phyloP scores from a whole-genome alignment of 176 grass and related monocot species.

The Rhynchospora tenuis region DNA sequence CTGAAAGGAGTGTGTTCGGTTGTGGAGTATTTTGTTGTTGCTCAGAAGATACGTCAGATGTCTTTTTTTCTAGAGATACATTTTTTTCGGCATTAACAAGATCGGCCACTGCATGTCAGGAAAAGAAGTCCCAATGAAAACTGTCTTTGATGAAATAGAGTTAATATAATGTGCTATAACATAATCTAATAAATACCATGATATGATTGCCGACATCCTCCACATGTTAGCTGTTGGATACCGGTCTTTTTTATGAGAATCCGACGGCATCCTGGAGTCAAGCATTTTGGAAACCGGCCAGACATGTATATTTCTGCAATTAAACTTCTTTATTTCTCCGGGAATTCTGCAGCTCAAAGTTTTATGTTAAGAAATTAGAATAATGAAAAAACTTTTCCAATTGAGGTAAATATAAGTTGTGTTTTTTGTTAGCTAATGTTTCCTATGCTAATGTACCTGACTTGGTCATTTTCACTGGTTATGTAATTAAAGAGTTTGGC shows the following conservation, averaged over 20 bases:
- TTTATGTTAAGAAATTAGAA: background rate
- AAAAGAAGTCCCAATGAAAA: background rate
- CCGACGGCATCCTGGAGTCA: constrained; percentile 2
- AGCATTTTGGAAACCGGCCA: constrained; percentile 18
- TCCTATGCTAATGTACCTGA: background rate
- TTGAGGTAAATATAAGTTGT: background rate
- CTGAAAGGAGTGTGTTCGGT: background rate
- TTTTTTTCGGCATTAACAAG: constrained; percentile 2
- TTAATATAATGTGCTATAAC: background rate
- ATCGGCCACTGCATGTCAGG: constrained; percentile 12
- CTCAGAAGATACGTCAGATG: background rate
- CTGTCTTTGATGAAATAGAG: background rate
- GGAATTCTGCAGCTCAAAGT: background rate
- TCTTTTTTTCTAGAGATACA: background rate
- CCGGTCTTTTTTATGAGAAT: background rate
- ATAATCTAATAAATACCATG: background rate
- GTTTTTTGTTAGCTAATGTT: background rate
- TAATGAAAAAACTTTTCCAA: background rate
- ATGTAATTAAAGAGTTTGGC: background rate
- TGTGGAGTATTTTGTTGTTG: background rate
- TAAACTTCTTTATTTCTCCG: background rate
- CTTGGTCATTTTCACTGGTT: background rate
- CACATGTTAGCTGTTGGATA: constrained; percentile 6
- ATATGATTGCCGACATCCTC: constrained; percentile 19
- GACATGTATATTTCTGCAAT: constrained; percentile 16